phyloP scores from a whole-genome alignment of 176 grass and related monocot genomes.

The Tuctoria greenei region DNA sequence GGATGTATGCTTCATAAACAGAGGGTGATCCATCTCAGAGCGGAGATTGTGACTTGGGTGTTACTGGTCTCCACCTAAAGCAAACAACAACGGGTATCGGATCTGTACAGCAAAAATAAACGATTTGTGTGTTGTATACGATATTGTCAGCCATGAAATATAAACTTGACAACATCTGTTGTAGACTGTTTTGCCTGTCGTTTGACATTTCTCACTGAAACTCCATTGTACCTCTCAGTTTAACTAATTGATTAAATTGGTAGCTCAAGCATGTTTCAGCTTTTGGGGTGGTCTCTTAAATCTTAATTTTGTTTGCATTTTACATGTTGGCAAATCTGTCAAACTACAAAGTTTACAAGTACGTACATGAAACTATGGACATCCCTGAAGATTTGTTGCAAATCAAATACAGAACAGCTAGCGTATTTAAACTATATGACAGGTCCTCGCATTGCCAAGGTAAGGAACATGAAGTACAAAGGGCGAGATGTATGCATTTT shows the following conservation, averaged over 20 bases:
- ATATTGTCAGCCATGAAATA: background rate
- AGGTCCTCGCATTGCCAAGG: too few species aligned
- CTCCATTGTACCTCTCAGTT: background rate
- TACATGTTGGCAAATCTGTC: background rate
- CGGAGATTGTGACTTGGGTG: background rate
- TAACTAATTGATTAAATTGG: background rate
- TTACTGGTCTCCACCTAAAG: background rate
- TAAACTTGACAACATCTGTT: background rate
- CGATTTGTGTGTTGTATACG: background rate
- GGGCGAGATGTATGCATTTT: too few species aligned
- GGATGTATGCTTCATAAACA: background rate
- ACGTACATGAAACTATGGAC: background rate
- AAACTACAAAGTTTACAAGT: background rate
- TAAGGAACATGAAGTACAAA: too few species aligned
- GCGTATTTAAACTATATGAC: background rate
- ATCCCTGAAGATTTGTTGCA: background rate
- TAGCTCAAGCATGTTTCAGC: background rate
- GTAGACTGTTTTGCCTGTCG: background rate
- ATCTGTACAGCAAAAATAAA: conserved; percentile 30
- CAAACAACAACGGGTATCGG: background rate
- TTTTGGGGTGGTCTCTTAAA: background rate
- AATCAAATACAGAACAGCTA: background rate
- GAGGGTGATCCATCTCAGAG: too few species aligned
- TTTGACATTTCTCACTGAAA: conserved; percentile 1
- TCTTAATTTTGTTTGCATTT: background rate